phyloP scores from a whole-genome alignment of 2,329 filamentous ascomycete genomes.

The Trichoderma asperellum region DNA sequence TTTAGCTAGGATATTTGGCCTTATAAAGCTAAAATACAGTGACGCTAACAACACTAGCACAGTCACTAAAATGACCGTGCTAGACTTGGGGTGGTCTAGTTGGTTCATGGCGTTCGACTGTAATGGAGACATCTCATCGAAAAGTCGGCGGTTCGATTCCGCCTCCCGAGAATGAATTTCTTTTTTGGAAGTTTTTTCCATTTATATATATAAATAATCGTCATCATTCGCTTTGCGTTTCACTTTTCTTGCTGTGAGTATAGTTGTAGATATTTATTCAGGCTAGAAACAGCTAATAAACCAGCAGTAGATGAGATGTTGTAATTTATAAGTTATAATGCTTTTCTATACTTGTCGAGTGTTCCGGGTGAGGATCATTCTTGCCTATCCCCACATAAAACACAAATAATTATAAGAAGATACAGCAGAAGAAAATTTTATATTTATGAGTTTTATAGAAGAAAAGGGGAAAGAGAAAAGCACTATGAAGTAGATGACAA shows the following conservation, averaged over 20 bases:
- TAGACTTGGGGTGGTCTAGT: conserved; percentile 38
- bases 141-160: conserved; percentile 40
- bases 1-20: background rate
- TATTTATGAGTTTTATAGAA: background rate
- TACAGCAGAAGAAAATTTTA: background rate
- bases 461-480: background rate
- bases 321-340: no score
- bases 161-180: conserved; percentile 34
- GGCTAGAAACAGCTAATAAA: no score
- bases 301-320: no score
- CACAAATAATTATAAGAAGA: background rate
- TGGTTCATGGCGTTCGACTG: conserved; percentile 40
- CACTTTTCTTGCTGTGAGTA: no score
- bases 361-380: no score
- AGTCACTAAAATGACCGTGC: background rate
- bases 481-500: background rate
- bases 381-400: no score
- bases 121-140: conserved; percentile 35
- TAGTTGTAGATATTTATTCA: no score
- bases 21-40: background rate
- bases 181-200: background rate
- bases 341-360: no score
- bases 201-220: background rate
- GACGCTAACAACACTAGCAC: background rate
- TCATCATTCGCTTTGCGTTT: background rate